phyloP scores from a whole-genome alignment of 805 yeast species.

The Wickerhamiella azymoides region DNA sequence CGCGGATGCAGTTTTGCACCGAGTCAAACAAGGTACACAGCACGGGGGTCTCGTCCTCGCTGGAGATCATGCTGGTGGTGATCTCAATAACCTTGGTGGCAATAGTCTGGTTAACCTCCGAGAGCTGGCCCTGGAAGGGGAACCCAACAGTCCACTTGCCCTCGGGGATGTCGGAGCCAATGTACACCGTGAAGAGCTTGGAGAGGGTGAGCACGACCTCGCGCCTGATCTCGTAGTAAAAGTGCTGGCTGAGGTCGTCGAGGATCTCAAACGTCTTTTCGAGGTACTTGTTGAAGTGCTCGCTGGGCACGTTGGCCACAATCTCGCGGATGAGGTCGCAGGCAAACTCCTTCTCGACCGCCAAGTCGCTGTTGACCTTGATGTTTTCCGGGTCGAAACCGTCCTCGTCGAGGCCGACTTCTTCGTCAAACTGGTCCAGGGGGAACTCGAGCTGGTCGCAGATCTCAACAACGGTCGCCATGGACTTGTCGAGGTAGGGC shows the following conservation, averaged over 20 bases:
- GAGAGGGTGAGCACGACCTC: conserved; percentile 72
- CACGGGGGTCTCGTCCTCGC: conserved; percentile 75
- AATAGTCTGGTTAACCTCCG: conserved; percentile 41
- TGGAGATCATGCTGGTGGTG: conserved; percentile 48
- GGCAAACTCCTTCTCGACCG: conserved; percentile 90
- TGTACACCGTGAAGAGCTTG: conserved; percentile 66
- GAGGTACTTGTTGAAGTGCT: conserved; percentile 28
- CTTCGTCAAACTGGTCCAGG: conserved; percentile 29
- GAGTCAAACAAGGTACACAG: conserved; percentile 66
- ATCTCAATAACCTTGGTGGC: conserved; percentile 53
- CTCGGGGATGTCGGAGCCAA: conserved; percentile 8
- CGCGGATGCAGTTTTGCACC: conserved; percentile 50
- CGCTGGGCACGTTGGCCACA: conserved; percentile 55
- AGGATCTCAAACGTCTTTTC: conserved; percentile 30
- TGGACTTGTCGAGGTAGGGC: conserved; percentile 64
- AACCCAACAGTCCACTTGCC: conserved; percentile 25
- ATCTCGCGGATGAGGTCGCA: conserved; percentile 72
- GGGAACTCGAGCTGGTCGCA: conserved; percentile 73
- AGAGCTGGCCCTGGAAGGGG: conserved; percentile 17
- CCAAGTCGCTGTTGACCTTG: conserved; percentile 85
- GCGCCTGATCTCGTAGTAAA: conserved; percentile 77
- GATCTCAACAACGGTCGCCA: conserved; percentile 74
- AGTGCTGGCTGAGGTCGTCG: conserved; percentile 65
- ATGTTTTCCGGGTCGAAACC: conserved; percentile 50
- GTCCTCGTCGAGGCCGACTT: conserved; percentile 32